phyloP scores from a whole-genome alignment of 257 asterid species.

The Nicotiana obtusifolia region DNA sequence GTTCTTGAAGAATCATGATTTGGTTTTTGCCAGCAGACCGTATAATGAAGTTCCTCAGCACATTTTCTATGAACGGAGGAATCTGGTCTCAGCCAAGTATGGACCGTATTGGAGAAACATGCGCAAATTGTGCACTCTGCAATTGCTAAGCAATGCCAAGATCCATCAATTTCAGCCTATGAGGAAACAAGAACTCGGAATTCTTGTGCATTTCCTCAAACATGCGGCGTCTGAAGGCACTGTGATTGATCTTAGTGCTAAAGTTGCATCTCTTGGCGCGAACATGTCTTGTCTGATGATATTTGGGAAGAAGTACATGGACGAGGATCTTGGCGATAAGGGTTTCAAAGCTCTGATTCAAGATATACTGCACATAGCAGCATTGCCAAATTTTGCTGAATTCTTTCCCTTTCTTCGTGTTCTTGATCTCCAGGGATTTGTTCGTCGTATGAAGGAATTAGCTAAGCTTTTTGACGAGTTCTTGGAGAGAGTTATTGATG shows the following conservation, averaged over 20 bases:
- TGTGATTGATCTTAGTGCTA: neutral
- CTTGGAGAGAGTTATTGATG: conserved; percentile 13
- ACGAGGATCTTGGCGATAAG: conserved; percentile 7
- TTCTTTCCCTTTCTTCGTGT: conserved; percentile 5
- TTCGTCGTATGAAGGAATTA: neutral
- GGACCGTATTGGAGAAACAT: conserved; percentile 17
- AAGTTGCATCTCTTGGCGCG: neutral
- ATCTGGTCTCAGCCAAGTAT: neutral
- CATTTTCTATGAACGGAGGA: neutral
- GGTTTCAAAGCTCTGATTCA: neutral
- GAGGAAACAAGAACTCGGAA: neutral
- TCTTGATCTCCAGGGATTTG: conserved; percentile 18
- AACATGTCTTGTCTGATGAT: conserved; percentile 3
- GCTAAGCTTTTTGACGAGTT: conserved; percentile 16
- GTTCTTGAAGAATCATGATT: conserved; percentile 15
- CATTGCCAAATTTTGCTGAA: neutral
- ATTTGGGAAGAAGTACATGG: conserved; percentile 4
- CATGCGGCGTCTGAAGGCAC: neutral
- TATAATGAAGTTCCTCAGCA: neutral
- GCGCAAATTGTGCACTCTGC: conserved; percentile 2
- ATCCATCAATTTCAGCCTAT: conserved; percentile 6
- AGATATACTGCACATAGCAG: neutral
- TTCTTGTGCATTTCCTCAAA: neutral
- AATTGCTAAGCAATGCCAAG: conserved; percentile 3
- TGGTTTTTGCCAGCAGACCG: conserved; percentile 6